Conservation (phyloP, 495 filamentous ascomycete genomes). For the Daldinia bambusicola region DNA sequence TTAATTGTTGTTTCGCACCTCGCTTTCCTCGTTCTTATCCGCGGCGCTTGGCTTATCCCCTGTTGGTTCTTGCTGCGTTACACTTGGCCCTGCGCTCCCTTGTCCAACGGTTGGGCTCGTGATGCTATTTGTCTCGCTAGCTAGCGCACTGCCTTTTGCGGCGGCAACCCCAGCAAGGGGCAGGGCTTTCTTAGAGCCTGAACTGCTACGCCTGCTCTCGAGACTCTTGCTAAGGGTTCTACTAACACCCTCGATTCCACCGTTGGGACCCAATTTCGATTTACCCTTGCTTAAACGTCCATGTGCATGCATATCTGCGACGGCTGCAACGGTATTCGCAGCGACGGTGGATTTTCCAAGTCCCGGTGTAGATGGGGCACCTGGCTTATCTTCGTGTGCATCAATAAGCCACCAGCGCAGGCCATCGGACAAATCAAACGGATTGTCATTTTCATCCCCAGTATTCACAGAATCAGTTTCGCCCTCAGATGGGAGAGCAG, state of each 20-base stretch:
- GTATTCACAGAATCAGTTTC: constrained; percentile 58
- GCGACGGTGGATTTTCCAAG: constrained; percentile 90
- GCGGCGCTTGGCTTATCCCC: constrained; percentile 27
- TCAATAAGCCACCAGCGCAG: constrained; percentile 96
- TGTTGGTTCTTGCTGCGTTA: constrained; percentile 28
- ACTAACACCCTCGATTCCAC: constrained; percentile 73
- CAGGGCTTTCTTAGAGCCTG: constrained; percentile 75
- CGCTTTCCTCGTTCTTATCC: constrained; percentile 43
- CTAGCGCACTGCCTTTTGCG: constrained; percentile 54
- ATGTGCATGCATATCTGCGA: constrained; percentile 60
- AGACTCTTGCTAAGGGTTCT: constrained; percentile 86
- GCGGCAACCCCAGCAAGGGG: constrained; percentile 56
- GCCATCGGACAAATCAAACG: constrained; percentile 95
- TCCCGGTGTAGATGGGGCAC: constrained; percentile 91
- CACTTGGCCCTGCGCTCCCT: constrained; percentile 31
- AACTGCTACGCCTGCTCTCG: constrained; percentile 88
- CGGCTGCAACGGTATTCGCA: constrained; percentile 85
- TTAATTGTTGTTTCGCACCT: constrained; percentile 49
- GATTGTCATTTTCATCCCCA: constrained; percentile 91
- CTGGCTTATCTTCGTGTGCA: constrained; percentile 90
- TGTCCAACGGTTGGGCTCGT: constrained; percentile 51
- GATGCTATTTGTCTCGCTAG: constrained; percentile 63
- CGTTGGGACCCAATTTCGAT: constrained; percentile 52
- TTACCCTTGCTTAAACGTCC: constrained; percentile 66
- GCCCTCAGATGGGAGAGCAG: constrained; percentile 38